Base-by-base conservation (phyloP, 2,329 filamentous ascomycete genomes). In the Aspergillus sojae region DNA sequence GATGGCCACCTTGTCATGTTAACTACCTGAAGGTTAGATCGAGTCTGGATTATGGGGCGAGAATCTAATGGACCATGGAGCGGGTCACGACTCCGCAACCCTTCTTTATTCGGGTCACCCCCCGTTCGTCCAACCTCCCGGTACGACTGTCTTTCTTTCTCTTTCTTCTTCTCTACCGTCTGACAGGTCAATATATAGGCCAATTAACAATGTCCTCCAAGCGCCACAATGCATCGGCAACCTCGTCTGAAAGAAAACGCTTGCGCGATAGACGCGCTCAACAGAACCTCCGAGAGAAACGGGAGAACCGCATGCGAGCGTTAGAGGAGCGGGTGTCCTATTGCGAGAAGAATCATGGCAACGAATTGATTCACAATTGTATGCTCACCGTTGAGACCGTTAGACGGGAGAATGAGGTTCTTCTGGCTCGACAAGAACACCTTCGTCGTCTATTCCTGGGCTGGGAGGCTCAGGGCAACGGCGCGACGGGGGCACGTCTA, bases 201-300 rank as follows among this genome's bases (percentile, higher is more conserved):
- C 39, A 60, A 32, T 54, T 4, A n/a, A 34, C 14, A 60, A 43
- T 32, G 26, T 43, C 34, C 6, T 43, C 58, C 7, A 34, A 28
- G 12, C 52, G 52, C 52, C 34, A 55, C 34, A 55, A 55, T 55
- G 52, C 52, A 2, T 55, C 52, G 21, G 41, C 58, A n/a, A 52
- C 30, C 2, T 61, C 62, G 1, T 48, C 54, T 30, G 62, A 64
- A 41, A 64, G 57, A 30, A 64, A 64, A 26, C 62, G 62, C n/a
- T n/a, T 64, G 4, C 55, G 62, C 7, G 62, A 64, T 32, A 60
- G 62, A 36, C 59, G 62, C 9, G 62, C 62, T 19, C 62, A 64
- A 30, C 41, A 61, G 12, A 53, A 53, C 19, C 54, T 64, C 28
- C 62, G 62, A 19, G 46, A 62, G 4, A 61, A 62, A 32, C 46